Evolutionary conservation across 2,329 filamentous ascomycete genomes (phyloP).

Genomic region (Penicillium concentricum): DNA sequence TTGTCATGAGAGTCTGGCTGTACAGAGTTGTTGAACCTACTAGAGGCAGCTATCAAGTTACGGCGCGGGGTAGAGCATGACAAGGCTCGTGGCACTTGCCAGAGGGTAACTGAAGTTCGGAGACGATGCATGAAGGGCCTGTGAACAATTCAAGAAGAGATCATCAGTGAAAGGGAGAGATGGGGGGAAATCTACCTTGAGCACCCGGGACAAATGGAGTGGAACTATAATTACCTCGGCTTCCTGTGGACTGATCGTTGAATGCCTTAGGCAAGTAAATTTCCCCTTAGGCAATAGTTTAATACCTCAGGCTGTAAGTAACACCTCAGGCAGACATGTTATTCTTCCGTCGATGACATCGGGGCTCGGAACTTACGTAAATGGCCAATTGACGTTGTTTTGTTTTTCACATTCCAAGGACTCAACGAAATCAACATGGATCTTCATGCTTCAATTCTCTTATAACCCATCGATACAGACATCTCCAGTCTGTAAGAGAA

Average conservation of each 20-base stretch:
- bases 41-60: constrained; percentile 12
- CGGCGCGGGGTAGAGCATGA: constrained; percentile 2
- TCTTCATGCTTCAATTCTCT: background rate
- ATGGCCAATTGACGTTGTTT: background rate
- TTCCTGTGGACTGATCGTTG: background rate
- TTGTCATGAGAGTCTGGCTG: background rate
- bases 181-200: background rate
- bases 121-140: constrained; percentile 8
- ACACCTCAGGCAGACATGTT: background rate
- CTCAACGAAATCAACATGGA: constrained; percentile 3
- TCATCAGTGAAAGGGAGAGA: background rate
- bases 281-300: too few relatives aligned
- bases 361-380: constrained; percentile 18
- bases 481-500: constrained; percentile 14
- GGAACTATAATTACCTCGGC: constrained; percentile 3
- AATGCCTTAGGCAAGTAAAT: background rate
- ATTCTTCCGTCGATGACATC: background rate
- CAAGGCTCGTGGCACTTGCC: constrained; percentile 11
- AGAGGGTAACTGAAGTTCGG: background rate
- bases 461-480: background rate
- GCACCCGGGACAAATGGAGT: background rate
- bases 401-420: constrained; percentile 17
- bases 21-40: background rate
- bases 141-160: background rate
- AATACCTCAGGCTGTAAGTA: background rate